Percentiles rank a stretch among this genome's conserved stretches.
Conservation (phyloP, 257 asterid genomes). For the Oldenlandia corymbosa region DNA sequence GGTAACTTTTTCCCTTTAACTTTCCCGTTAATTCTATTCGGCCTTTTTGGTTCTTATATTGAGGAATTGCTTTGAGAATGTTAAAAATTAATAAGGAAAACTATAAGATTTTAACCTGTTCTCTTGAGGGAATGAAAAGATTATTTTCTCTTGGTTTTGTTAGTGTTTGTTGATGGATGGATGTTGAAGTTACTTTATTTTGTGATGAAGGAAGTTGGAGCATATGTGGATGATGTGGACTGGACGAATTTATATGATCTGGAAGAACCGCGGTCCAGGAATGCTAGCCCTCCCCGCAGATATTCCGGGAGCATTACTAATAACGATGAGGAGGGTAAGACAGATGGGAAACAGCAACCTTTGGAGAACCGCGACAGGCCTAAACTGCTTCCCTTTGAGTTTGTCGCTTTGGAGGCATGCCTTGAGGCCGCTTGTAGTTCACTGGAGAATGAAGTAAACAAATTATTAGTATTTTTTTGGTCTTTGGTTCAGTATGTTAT, state of each 20-base stretch:
- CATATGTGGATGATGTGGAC: constrained; percentile 50
- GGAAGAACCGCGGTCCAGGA: constrained; percentile 57
- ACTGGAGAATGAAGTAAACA: constrained; percentile 73
- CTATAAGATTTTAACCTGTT: background rate
- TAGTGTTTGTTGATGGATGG: background rate
- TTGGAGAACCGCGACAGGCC: constrained; percentile 73
- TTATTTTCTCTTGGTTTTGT: background rate
- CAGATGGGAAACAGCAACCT: constrained; percentile 50
- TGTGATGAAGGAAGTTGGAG: constrained; percentile 68
- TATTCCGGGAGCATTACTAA: constrained; percentile 43
- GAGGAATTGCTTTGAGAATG: too few relatives aligned
- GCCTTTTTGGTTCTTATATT: background rate
- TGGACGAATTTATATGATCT: constrained; percentile 81
- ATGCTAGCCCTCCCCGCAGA: constrained; percentile 46
- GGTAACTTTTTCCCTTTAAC: constrained; percentile 28
- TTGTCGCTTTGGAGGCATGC: constrained; percentile 94
- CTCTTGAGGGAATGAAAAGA: too few relatives aligned
- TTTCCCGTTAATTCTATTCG: background rate
- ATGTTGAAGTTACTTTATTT: background rate
- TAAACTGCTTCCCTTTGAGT: constrained; percentile 90
- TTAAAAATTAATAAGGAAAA: too few relatives aligned
- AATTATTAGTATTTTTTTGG: constrained; percentile 6
- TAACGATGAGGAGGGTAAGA: constrained; percentile 44
- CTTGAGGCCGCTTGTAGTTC: constrained; percentile 97
- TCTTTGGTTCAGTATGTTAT: background rate